Evolutionary conservation across 345 rosid genomes (phyloP), one percentile per base, ranked within the genome.

Genomic region (Corymbia maculata): DNA sequence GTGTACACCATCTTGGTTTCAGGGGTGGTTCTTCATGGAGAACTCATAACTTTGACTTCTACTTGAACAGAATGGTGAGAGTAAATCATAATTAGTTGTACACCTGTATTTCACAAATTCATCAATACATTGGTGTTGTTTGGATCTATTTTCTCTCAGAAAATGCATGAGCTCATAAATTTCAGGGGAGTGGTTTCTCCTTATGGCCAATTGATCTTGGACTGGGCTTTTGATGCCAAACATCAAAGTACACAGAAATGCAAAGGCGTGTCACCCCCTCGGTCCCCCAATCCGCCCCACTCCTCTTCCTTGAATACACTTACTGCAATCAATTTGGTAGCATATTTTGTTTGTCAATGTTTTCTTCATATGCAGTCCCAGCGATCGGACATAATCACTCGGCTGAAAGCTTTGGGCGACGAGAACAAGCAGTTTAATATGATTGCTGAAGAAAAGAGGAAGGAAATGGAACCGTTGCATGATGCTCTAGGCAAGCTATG

Each of bases 401-500:
- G 95, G 87, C 7, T 92, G 86, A 95, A 92, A 88, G 90, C 87
- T 66, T 87, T 94, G 86, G 92, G 82, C 52, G 86, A 44, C 70
- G 94, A 93, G 89, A 87, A 80, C 90, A 86, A 66, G 36, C 92
- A 92, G 64, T 93, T 85, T 86, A 92, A 90, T 89, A 88, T 92
- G 2, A 90, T 93, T 86, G 89, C 95, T 51, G 95, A 92, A 88
- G 98, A 92, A 90, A 98, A 95, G 89, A 96, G 88, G 88, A 95
- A 92, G 91, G 97, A 95, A 92, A 93, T 98, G 92, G 97, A 94
- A 86, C 98, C 98, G 7, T 90, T 98, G 91, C 97, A 95, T 90
- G 96, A 97, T 91, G 99, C 98, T 55, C 93, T 98, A 89, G 97
- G 98, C 79, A 96, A 98, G 93, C 93, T 96, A 88, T 96, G 95